Evolutionary conservation across 2,329 filamentous ascomycete species (phyloP).

Genomic region (Epichloe brachyelytri): DNA sequence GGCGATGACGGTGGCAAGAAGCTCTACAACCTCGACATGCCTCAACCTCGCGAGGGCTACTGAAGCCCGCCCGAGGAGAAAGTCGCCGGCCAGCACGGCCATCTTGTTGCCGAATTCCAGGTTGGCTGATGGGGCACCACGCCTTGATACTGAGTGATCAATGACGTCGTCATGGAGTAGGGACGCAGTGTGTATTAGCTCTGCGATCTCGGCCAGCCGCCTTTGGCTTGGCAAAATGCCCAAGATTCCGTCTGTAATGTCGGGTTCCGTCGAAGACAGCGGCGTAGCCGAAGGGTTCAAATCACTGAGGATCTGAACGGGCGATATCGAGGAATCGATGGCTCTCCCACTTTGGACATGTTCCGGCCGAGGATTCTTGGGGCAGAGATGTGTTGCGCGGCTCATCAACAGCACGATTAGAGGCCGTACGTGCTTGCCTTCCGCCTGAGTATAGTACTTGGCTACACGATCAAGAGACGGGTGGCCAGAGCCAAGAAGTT

Average conservation of each 20-base stretch:
- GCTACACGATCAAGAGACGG: conserved; percentile 88
- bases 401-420: conserved; percentile 95
- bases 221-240: conserved; percentile 88
- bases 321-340: conserved; percentile 43
- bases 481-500: conserved; percentile 87
- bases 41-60: conserved; percentile 82
- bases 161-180: conserved; percentile 97
- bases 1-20: conserved; percentile 90
- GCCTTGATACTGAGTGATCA: conserved; percentile 76
- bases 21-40: conserved; percentile 87
- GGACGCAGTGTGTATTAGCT: conserved; percentile 93
- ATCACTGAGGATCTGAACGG: conserved; percentile 54
- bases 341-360: conserved; percentile 28
- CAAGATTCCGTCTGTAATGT: conserved; percentile 29
- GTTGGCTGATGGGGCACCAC: conserved; percentile 79
- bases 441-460: conserved; percentile 94
- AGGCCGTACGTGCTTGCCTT: conserved; percentile 93
- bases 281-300: conserved; percentile 54
- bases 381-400: conserved; percentile 70
- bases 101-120: conserved; percentile 98
- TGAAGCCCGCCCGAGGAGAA: conserved; percentile 82
- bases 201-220: conserved; percentile 88
- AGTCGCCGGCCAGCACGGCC: conserved; percentile 96
- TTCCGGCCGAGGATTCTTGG: conserved; percentile 38
- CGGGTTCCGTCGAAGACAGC: conserved; percentile 27